These are phyloP conservation scores for Drechslerella coelobrocha DNA, from an alignment of 2,329 filamentous ascomycete genomes.

Conservation along the genomic window DNA sequence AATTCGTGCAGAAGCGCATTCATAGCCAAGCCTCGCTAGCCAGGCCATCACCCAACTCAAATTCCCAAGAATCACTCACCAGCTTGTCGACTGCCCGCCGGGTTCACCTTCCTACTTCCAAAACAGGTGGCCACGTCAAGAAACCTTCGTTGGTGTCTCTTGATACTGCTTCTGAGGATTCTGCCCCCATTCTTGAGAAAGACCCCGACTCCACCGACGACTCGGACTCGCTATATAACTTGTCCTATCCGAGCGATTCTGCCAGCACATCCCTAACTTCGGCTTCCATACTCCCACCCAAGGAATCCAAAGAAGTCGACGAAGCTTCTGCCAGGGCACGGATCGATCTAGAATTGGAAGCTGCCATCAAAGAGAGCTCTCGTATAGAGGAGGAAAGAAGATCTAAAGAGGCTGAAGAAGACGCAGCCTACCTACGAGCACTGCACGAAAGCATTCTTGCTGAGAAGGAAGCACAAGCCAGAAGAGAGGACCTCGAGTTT, in stretches of 20 bases:
- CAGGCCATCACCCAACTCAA: slow-evolving; percentile 21
- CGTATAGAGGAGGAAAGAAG: slow-evolving; percentile 45
- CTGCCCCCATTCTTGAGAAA: slow-evolving; percentile 43
- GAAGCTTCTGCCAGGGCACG: slow-evolving; percentile 38
- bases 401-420: slow-evolving; percentile 39
- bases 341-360: slow-evolving; percentile 49
- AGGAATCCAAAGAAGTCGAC: slow-evolving; percentile 45
- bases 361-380: slow-evolving; percentile 42
- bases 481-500: slow-evolving; percentile 45
- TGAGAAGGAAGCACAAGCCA: slow-evolving; percentile 45
- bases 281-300: slow-evolving; percentile 36
- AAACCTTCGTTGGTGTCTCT: slow-evolving; percentile 50
- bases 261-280: slow-evolving; percentile 41
- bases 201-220: slow-evolving; percentile 23
- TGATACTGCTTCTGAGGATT: slow-evolving; percentile 31
- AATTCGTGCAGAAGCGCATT: slow-evolving; percentile 39
- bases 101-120: slow-evolving; percentile 4
- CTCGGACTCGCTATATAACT: slow-evolving; percentile 43
- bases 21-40: slow-evolving; percentile 24
- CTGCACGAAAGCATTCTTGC: slow-evolving; percentile 48
- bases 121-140: slow-evolving; percentile 37
- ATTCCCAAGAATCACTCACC: slow-evolving; percentile 26
- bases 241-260: slow-evolving; percentile 28
- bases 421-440: slow-evolving; percentile 38
- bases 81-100: slow-evolving; percentile 7